phyloP scores from a whole-genome alignment of 1,284 basidiomycete genomes.

The Mrakiaceae sp. region DNA sequence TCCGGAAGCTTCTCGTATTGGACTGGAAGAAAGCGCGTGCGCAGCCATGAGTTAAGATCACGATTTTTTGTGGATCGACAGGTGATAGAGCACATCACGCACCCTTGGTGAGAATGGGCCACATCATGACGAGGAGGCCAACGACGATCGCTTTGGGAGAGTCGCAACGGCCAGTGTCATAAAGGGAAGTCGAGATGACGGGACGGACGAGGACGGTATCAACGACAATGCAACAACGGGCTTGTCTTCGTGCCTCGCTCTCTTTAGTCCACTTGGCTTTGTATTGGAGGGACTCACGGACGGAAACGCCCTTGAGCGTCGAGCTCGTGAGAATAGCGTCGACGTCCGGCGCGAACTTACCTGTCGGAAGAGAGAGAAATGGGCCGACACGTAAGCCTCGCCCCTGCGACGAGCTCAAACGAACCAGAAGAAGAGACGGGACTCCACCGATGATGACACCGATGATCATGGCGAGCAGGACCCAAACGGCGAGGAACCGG shows the following conservation, averaged over 20 bases:
- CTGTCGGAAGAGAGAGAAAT: constrained; percentile 5
- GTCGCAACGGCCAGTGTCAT: background rate
- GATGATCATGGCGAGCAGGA: constrained; percentile 64
- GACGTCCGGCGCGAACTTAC: constrained; percentile 23
- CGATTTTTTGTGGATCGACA: too few relatives aligned
- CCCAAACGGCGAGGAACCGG: constrained; percentile 56
- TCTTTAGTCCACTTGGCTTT: too few relatives aligned
- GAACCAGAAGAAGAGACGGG: constrained; percentile 43
- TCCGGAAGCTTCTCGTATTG: constrained; percentile 60
- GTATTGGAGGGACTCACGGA: constrained; percentile 26
- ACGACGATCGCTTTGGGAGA: constrained; percentile 51
- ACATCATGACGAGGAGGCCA: constrained; percentile 81
- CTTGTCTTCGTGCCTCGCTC: too few relatives aligned
- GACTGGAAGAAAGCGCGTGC: constrained; percentile 45
- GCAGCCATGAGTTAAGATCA: background rate
- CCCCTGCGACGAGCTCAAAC: background rate
- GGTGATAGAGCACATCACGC: background rate
- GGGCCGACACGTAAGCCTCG: background rate
- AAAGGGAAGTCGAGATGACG: background rate
- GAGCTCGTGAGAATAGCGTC: constrained; percentile 23
- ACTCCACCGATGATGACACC: constrained; percentile 59
- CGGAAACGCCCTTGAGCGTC: constrained; percentile 30
- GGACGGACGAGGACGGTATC: too few relatives aligned
- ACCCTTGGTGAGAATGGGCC: constrained; percentile 51
- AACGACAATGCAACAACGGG: too few relatives aligned